Evolutionary conservation across 768 basidiomycete species (phyloP), one percentile per base, ranked within the genome.

Genomic region (Xanthoconium purpureum): DNA sequence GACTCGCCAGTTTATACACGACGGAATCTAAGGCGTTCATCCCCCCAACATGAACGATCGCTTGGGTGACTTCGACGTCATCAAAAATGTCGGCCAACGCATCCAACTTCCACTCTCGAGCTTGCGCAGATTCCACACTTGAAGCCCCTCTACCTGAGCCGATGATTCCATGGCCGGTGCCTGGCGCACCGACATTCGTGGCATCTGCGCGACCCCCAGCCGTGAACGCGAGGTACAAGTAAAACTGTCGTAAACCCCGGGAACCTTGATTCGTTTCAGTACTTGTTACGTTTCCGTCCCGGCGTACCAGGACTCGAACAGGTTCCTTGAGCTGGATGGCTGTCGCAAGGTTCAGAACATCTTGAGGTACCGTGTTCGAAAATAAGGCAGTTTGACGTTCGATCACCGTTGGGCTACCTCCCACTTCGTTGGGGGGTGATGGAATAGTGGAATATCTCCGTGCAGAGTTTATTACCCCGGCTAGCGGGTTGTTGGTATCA

Each of bases 361-460:
- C 97, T 69, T 96, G 94, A 15, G 94, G 96, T 17, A 97, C 95
- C 3, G 97, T 99, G 71, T 98, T 98, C 37, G 94, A 96, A 74
- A 98, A 98, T n/a, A 93, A 78, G 8, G 91, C 92, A 5, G 92
- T 93, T 72, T 95, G 94, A 28, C 94, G 86, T 62, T 95, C 93
- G 46, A 88, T 80, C 1, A 67, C 49, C 13, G 65, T 30, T 24
- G 77, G 59, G n/a, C 65, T 73, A 20, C 65, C 67, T 33, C 67
- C 63, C 46, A 61, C 63, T 18, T 77, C 75, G 20, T 75, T 77
- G 14, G 74, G 77, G 12, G 84, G 78, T 32, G 84, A 73, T 3
- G 76, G 73, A 29, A 85, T 74, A 18, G 78, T 63, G 43, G 89
- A 91, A 62, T 84, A 84, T 63, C 88, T 77, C 52, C 89, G 79